A percentile compares a stretch with the other conserved stretches of the same genome.
phyloP scores from a whole-genome alignment of 495 filamentous ascomycete species.

The Aspergillus ostianus region DNA sequence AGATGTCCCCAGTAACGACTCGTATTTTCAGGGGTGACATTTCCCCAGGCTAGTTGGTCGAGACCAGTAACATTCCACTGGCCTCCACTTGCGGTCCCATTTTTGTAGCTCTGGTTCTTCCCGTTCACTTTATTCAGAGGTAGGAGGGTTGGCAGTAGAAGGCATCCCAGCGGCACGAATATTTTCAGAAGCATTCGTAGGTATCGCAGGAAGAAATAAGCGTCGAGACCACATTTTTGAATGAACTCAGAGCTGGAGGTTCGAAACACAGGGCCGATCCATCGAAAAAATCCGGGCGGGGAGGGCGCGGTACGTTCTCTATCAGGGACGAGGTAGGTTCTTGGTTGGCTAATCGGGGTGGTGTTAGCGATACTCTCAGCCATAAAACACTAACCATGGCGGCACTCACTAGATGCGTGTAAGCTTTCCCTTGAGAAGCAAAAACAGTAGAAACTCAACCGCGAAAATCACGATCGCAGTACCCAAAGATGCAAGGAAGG shows the following conservation, averaged over 20 bases:
- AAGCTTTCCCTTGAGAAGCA: constrained; percentile 74
- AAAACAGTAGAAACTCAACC: constrained; percentile 71
- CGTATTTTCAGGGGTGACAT: constrained; percentile 69
- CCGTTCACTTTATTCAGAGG: constrained; percentile 78
- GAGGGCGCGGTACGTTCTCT: constrained; percentile 75
- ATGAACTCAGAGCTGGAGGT: constrained; percentile 86
- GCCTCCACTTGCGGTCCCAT: constrained; percentile 34
- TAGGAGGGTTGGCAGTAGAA: constrained; percentile 82
- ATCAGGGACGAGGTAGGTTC: constrained; percentile 89
- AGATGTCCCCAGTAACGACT: constrained; percentile 87
- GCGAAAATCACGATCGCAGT: constrained; percentile 73
- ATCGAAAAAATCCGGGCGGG: constrained; percentile 64
- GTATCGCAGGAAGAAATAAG: constrained; percentile 97
- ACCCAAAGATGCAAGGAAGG: constrained; percentile 75
- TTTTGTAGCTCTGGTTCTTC: constrained; percentile 54
- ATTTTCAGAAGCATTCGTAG: constrained; percentile 91
- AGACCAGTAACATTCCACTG: constrained; percentile 62
- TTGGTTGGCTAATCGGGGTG: constrained; percentile 60
- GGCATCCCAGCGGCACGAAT: constrained; percentile 73
- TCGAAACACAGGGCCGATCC: constrained; percentile 69
- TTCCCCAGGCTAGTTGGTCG: constrained; percentile 86
- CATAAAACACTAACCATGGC: background rate
- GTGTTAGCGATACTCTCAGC: constrained; percentile 18
- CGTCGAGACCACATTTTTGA: constrained; percentile 91
- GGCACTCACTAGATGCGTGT: constrained; percentile 76